Percentiles rank a stretch among this genome's conserved stretches.
Evolutionary conservation across 176 grass and related monocot species (phyloP).

Genomic region (Tuctoria greenei): DNA sequence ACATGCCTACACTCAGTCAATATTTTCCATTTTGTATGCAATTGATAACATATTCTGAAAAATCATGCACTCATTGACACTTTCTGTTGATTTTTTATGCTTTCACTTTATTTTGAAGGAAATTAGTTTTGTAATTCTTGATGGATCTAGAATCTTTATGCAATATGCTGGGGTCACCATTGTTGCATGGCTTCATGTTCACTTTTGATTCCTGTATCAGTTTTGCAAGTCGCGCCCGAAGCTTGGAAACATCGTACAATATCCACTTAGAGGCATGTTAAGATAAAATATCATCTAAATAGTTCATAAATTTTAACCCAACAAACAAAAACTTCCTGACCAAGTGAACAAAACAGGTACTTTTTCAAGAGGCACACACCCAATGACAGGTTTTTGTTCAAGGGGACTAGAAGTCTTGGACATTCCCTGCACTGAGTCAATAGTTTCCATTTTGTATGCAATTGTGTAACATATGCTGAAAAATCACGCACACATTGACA

Average conservation of each 20-base stretch:
- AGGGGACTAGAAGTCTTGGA: neutral
- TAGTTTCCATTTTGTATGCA: neutral
- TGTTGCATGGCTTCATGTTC: too few relatives aligned
- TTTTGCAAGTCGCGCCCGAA: conserved; percentile 14
- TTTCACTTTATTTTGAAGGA: too few relatives aligned
- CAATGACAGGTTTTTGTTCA: neutral
- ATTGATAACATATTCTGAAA: too few relatives aligned
- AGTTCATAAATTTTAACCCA: neutral
- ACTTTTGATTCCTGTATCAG: too few relatives aligned
- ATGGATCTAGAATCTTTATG: too few relatives aligned
- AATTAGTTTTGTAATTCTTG: too few relatives aligned
- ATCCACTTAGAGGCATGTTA: neutral
- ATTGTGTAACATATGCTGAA: conserved; percentile 7
- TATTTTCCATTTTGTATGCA: too few relatives aligned
- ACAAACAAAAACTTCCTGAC: conserved; percentile 2
- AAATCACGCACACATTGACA: neutral
- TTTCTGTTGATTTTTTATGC: too few relatives aligned
- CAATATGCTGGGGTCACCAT: too few relatives aligned
- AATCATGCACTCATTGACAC: too few relatives aligned
- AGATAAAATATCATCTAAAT: neutral
- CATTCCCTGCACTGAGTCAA: neutral
- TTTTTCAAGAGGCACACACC: neutral
- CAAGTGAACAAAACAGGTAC: neutral
- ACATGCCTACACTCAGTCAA: neutral
- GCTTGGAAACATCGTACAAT: neutral